These are phyloP conservation scores for Cutaneotrichosporon cutaneum DNA, from an alignment of 1,284 basidiomycete genomes.

Conservation along the genomic window DNA sequence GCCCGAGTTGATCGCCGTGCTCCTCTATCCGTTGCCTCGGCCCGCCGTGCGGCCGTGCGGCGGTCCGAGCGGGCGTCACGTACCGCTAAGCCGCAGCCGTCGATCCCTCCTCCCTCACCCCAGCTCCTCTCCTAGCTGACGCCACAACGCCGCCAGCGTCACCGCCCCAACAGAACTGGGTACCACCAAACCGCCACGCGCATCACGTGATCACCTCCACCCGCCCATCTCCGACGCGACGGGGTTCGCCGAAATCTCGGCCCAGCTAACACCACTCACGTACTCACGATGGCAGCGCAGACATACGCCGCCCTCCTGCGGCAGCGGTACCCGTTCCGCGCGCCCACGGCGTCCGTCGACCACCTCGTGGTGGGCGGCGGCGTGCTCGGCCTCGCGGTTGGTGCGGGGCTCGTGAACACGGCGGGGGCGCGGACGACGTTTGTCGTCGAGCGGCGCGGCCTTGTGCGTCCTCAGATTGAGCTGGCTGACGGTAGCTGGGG, in stretches of 20 bases:
- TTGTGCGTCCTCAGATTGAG: constrained; percentile 27
- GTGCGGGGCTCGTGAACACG: constrained; percentile 67
- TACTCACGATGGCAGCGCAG: constrained; percentile 2
- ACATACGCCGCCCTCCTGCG: constrained; percentile 19
- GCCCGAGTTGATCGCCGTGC: no score
- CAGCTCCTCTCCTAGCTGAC: no score
- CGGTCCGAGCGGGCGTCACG: no score
- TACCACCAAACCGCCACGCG: no score
- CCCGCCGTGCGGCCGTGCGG: no score
- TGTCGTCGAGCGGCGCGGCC: constrained; percentile 75
- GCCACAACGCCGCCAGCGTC: no score
- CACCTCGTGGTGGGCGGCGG: constrained; percentile 91
- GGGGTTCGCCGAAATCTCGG: neutral
- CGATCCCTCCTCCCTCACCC: no score
- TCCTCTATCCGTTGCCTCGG: no score
- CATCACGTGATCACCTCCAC: neutral
- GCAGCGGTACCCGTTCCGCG: constrained; percentile 52
- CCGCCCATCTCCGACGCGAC: neutral
- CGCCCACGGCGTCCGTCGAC: constrained; percentile 76
- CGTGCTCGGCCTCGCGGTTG: constrained; percentile 81
- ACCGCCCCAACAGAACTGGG: no score
- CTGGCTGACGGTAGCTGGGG: constrained; percentile 54
- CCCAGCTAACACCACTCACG: neutral
- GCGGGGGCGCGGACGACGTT: constrained; percentile 73
- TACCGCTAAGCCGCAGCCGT: no score